Percentiles rank a stretch among this genome's conserved stretches.
These are phyloP conservation scores for Ephemerocybe angulata DNA, from an alignment of 768 basidiomycete species.

Conservation along the genomic window DNA sequence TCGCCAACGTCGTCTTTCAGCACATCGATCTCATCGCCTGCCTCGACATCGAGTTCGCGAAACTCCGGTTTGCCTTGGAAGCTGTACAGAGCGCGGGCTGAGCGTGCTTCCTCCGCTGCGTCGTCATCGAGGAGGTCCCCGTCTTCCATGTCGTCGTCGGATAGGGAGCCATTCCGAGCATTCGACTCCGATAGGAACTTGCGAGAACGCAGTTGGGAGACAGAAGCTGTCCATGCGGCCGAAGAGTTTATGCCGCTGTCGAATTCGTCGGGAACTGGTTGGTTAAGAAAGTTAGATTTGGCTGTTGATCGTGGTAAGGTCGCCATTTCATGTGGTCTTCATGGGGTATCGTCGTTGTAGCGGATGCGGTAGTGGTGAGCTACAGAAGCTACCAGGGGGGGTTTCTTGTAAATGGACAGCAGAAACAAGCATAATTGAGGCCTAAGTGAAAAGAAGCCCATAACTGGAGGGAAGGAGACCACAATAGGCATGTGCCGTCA, in stretches of 20 bases:
- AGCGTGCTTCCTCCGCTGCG: constrained; percentile 33
- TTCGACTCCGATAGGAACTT: constrained; percentile 37
- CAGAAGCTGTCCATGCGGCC: constrained; percentile 62
- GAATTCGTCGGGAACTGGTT: constrained; percentile 47
- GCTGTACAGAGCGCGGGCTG: constrained; percentile 66
- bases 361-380: neutral
- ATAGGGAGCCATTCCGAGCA: constrained; percentile 13
- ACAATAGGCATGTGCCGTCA: constrained; percentile 6
- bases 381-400: too few relatives aligned
- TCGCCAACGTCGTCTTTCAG: constrained; percentile 69
- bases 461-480: constrained; percentile 4
- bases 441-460: neutral
- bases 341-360: neutral
- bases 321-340: constrained; percentile 3
- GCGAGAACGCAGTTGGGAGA: constrained; percentile 31
- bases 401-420: neutral
- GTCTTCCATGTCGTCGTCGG: constrained; percentile 40
- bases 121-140: constrained; percentile 26
- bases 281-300: constrained; percentile 5
- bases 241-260: constrained; percentile 79
- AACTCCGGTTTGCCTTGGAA: constrained; percentile 78
- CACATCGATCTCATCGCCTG: constrained; percentile 69
- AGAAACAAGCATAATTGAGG: constrained; percentile 1
- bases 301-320: constrained; percentile 5
- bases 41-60: constrained; percentile 62